Percentiles rank a stretch among this genome's conserved stretches.
Evolutionary conservation across 2,329 filamentous ascomycete species (phyloP).

Genomic region (Epichloe sibirici): DNA sequence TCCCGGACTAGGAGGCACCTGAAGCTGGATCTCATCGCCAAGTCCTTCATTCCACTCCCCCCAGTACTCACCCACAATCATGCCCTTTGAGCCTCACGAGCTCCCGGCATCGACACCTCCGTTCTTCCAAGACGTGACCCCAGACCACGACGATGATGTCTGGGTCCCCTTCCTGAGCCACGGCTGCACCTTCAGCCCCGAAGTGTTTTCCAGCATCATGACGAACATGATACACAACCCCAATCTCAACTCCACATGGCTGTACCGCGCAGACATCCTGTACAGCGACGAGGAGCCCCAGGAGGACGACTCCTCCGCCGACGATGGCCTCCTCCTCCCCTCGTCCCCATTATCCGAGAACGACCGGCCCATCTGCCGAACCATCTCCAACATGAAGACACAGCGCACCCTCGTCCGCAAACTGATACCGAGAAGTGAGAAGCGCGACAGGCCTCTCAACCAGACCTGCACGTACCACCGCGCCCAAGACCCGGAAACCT

Average conservation of each 20-base stretch:
- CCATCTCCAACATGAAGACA: conserved; percentile 22
- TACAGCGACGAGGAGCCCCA: conserved; percentile 17
- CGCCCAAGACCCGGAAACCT: conserved; percentile 13
- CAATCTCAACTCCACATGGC: conserved; percentile 65
- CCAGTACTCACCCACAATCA: not conserved
- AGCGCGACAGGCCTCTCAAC: conserved; percentile 60
- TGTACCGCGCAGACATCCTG: conserved; percentile 68
- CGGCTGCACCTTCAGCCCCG: conserved; percentile 48
- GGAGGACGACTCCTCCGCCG: conserved; percentile 6
- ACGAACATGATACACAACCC: conserved; percentile 66
- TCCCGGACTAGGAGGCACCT: not conserved
- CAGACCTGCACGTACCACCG: conserved; percentile 72
- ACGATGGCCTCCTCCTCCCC: not conserved
- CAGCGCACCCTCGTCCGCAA: conserved; percentile 59
- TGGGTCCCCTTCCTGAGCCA: conserved; percentile 47
- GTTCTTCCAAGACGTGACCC: conserved; percentile 16
- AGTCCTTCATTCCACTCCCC: not conserved
- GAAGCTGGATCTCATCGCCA: not conserved
- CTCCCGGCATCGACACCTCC: conserved; percentile 14
- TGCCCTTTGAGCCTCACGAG: conserved; percentile 19
- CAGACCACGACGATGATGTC: conserved; percentile 4
- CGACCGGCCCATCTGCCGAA: conserved; percentile 5
- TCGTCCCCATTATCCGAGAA: not conserved
- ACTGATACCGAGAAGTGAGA: conserved; percentile 70
- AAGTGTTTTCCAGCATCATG: conserved; percentile 55